Percentiles rank a stretch among this genome's conserved stretches.
phyloP scores from a whole-genome alignment of 805 yeast genomes.

The Candida dajiaensis region DNA sequence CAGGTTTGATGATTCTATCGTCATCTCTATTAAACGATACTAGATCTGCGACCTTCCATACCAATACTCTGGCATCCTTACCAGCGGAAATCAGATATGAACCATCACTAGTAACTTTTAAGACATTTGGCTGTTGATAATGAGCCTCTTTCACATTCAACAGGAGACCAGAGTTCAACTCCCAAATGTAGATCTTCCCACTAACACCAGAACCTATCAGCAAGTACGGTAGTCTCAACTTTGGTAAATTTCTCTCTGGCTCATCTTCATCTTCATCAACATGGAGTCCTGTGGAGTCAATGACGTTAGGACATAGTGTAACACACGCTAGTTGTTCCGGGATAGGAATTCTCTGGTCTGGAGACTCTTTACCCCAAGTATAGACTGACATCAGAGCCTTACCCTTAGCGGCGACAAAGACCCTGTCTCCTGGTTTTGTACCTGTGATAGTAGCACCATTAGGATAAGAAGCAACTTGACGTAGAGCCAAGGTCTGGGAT shows the following conservation, averaged over 20 bases:
- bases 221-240: constrained; percentile 52
- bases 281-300: constrained; percentile 10
- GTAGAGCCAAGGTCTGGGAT: constrained; percentile 36
- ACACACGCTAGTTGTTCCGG: constrained; percentile 73
- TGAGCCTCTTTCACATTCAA: constrained; percentile 74
- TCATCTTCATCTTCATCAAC: constrained; percentile 13
- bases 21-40: constrained; percentile 31
- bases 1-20: constrained; percentile 43
- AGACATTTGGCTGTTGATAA: constrained; percentile 63
- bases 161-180: constrained; percentile 67
- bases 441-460: constrained; percentile 52
- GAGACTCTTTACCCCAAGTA: constrained; percentile 60
- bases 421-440: constrained; percentile 20
- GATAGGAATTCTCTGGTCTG: constrained; percentile 74
- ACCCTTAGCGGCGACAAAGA: constrained; percentile 59
- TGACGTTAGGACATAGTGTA: constrained; percentile 32
- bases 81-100: constrained; percentile 71
- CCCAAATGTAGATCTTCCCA: constrained; percentile 88
- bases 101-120: constrained; percentile 58
- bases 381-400: constrained; percentile 76
- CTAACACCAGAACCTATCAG: constrained; percentile 66
- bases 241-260: constrained; percentile 27
- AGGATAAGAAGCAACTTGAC: constrained; percentile 40
- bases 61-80: constrained; percentile 68
- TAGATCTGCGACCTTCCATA: constrained; percentile 68